A percentile compares a stretch with the other conserved stretches of the same genome.
These are phyloP conservation scores for Chimonanthus salicifolius DNA, from an alignment of 164 flowering plant genomes.

Conservation along the genomic window DNA sequence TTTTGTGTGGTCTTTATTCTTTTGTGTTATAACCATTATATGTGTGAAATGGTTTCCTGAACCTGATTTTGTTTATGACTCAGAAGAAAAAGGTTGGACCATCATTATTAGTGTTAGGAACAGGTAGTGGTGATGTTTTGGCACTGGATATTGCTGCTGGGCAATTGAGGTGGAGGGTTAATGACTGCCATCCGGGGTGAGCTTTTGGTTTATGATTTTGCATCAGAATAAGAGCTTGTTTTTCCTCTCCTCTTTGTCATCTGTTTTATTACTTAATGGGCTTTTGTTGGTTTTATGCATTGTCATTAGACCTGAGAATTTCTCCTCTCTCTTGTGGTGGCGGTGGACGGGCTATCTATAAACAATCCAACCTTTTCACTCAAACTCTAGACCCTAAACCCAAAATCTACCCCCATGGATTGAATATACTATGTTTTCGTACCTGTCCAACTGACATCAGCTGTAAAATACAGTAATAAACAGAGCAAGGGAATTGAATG, in stretches of 20 bases:
- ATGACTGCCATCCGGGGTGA: slow-evolving; percentile 95
- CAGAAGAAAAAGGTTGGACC: slow-evolving; percentile 69
- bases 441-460: too few species aligned
- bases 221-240: background rate
- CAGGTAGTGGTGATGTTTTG: slow-evolving; percentile 84
- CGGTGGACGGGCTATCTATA: too few species aligned
- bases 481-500: too few species aligned
- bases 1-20: background rate
- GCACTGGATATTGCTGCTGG: slow-evolving; percentile 85
- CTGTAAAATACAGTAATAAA: too few species aligned
- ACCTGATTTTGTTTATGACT: slow-evolving; percentile 2
- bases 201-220: slow-evolving; percentile 11
- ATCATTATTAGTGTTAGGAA: slow-evolving; percentile 68
- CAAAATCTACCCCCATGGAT: too few species aligned
- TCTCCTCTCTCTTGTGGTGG: background rate
- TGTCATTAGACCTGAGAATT: background rate
- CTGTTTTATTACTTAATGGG: too few species aligned
- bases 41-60: background rate
- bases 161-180: slow-evolving; percentile 70
- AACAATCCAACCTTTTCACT: too few species aligned
- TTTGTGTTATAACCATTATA: background rate
- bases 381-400: too few species aligned
- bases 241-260: too few species aligned
- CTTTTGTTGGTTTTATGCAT: too few species aligned
- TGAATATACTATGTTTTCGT: too few species aligned